Evolutionary conservation across 345 rosid species (phyloP), one percentile per base, ranked within the genome.

Genomic region (Eucalyptus shirleyi): DNA sequence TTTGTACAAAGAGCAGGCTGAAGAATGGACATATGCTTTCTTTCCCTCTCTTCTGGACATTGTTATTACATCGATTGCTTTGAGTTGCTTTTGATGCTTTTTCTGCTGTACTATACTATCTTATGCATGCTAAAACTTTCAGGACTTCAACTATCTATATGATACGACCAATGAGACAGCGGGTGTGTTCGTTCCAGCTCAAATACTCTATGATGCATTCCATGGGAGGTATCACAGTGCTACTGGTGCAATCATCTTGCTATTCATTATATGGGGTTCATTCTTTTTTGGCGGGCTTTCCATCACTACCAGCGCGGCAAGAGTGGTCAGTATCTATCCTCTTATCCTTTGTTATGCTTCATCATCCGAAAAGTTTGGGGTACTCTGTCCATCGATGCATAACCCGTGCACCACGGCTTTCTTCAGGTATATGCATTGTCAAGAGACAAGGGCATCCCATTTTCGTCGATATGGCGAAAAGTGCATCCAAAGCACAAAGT

Each of bases 231-330:
- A 95, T 87, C 90, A 93, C 11, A 94, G 87, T 86, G 88, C 94
- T 44, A 89, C 93, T 21, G 96, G 95, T 82, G 96, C 97, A 18
- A 92, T 95, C n/a, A 88, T 95, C 42, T 89, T 95, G 67, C 92
- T 95, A 17, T 89, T 92, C 88, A 67, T 94, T 91, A 94, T 95
- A 47, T 95, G 95, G 95, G 95, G 96, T 42, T 94, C 96, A 4
- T 94, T 93, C 92, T 95, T 95, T 93, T 94, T 95, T 88, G 94
- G 97, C 34, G 96, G 97, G 80, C 97, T 95, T 86, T 94, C 96
- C 8, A 89, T 93, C 90, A 94, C 95, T 19, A 94, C 97, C 8
- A 94, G 95, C 86, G 97, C 97, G 24, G 96, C 94, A 60, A 90
- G 95, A 94, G 95, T 95, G 90, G 97, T 93, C 92, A 72, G 92